These are phyloP conservation scores for Aureobasidium subglaciale DNA, from an alignment of 2,329 filamentous ascomycete species.

Conservation along the genomic window DNA sequence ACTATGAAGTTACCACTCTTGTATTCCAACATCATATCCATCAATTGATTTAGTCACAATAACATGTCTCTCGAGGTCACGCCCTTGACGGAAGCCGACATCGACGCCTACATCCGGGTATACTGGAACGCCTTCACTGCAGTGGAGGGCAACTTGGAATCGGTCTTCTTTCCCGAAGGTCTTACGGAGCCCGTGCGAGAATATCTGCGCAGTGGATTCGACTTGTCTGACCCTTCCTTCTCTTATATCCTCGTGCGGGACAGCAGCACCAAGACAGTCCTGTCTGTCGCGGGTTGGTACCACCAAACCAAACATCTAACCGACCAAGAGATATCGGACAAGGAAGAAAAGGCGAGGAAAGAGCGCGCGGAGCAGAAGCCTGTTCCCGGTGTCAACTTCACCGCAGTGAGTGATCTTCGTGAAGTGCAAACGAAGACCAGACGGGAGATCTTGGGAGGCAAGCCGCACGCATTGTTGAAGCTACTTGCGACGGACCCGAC, in stretches of 20 bases:
- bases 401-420: constrained; percentile 15
- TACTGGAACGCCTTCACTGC: constrained; percentile 16
- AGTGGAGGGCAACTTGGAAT: constrained; percentile 13
- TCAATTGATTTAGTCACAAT: no score
- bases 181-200: constrained; percentile 10
- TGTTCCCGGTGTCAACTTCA: constrained; percentile 16
- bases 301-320: neutral
- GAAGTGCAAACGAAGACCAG: constrained; percentile 9
- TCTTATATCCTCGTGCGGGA: constrained; percentile 16
- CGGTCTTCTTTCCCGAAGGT: constrained; percentile 16
- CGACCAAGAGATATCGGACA: constrained; percentile 8
- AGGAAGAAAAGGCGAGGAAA: constrained; percentile 12
- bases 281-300: constrained; percentile 18
- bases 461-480: constrained; percentile 17
- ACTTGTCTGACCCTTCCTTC: neutral
- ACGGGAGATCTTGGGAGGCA: constrained; percentile 14
- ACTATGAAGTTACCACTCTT: no score
- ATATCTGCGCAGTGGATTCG: constrained; percentile 1
- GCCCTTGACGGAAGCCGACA: constrained; percentile 9
- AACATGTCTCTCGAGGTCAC: constrained; percentile 11
- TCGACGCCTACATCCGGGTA: constrained; percentile 15
- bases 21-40: no score
- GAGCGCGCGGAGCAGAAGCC: constrained; percentile 6
- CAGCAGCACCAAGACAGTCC: constrained; percentile 5
- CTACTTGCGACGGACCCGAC: constrained; percentile 28